These are phyloP conservation scores for Polygonum aviculare DNA, from an alignment of 148 eudicot species.

Conservation along the genomic window DNA sequence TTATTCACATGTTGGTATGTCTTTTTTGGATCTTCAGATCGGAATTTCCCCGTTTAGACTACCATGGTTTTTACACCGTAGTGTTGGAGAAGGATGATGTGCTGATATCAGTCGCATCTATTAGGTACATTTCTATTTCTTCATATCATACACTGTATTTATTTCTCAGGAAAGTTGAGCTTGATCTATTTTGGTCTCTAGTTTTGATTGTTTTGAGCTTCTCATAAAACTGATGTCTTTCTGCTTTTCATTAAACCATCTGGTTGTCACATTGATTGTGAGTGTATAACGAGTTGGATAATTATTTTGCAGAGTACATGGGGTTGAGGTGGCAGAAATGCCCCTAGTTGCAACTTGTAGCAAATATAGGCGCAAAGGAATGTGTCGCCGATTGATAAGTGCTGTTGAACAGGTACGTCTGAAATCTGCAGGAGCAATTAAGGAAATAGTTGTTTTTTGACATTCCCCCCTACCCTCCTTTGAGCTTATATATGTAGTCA, in stretches of 20 bases:
- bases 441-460: not conserved
- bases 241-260: not conserved
- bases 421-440: not conserved
- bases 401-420: conserved; percentile 62
- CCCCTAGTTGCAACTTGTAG: conserved; percentile 96
- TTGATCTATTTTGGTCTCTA: not conserved
- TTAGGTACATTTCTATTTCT: conserved; percentile 39
- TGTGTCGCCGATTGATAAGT: conserved; percentile 77
- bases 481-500: not conserved
- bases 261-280: conserved; percentile 3
- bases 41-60: conserved; percentile 70
- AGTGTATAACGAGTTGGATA: not conserved
- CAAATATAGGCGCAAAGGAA: conserved; percentile 79
- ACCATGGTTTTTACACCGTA: conserved; percentile 68
- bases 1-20: not conserved
- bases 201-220: not conserved
- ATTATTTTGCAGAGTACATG: conserved; percentile 67
- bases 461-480: not conserved
- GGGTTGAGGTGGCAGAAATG: conserved; percentile 82
- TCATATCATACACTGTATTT: not conserved
- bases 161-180: not conserved
- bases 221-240: not conserved
- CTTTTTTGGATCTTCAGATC: conserved; percentile 39
- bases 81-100: conserved; percentile 85
- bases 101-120: conserved; percentile 65